These are phyloP conservation scores for Aspergillus bombycis DNA, from an alignment of 2,329 filamentous ascomycete genomes.

Conservation along the genomic window DNA sequence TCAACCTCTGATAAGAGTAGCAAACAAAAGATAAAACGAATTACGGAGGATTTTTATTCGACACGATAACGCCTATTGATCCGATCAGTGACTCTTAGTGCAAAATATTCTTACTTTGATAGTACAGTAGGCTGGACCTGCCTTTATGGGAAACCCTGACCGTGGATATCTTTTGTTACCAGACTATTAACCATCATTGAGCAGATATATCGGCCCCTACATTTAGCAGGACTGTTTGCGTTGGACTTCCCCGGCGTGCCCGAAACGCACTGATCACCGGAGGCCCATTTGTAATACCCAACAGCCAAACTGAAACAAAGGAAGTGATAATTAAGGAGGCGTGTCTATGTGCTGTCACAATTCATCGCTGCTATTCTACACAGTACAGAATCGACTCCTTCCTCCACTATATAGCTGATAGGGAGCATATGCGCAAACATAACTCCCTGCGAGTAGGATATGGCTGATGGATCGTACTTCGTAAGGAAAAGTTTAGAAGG, in stretches of 20 bases:
- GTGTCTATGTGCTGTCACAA: conserved; percentile 43
- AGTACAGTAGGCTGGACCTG: conserved; percentile 26
- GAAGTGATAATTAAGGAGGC: conserved; percentile 8
- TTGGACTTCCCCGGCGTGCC: neutral
- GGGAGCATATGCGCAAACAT: conserved; percentile 19
- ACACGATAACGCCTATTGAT: neutral
- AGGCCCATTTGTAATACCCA: neutral
- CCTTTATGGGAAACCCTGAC: conserved; percentile 21
- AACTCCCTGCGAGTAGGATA: conserved; percentile 15
- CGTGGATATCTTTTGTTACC: no score
- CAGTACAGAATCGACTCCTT: conserved; percentile 26
- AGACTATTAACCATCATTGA: no score
- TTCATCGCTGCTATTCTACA: conserved; percentile 44
- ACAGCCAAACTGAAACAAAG: neutral
- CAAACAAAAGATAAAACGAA: neutral
- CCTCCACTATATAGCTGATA: conserved; percentile 16
- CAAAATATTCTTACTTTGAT: no score
- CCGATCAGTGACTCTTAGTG: neutral
- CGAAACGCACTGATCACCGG: neutral
- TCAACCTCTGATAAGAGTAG: neutral
- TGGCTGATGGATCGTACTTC: conserved; percentile 11
- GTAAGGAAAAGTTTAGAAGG: conserved; percentile 37
- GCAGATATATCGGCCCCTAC: neutral
- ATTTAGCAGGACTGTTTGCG: neutral
- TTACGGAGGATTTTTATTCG: neutral